Conservation (phyloP, 176 grass and related monocot genomes). For the Typha latifolia region DNA sequence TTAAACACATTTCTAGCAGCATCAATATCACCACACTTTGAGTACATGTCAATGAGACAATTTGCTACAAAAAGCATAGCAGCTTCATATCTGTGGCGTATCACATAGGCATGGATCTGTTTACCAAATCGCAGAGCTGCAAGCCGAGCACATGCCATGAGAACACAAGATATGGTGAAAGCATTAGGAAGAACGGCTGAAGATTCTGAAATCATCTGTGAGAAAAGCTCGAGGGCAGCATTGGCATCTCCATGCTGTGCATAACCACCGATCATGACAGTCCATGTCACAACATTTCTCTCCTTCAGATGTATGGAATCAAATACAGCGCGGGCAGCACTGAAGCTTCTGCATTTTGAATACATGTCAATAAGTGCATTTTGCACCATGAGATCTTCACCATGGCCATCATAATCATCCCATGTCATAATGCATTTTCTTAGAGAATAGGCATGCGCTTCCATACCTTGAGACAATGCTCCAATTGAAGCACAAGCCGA, state of each 20-base stretch:
- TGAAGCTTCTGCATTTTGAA: slow-evolving; percentile 71
- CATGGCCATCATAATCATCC: slow-evolving; percentile 24
- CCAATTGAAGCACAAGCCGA: slow-evolving; percentile 77
- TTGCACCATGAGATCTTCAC: slow-evolving; percentile 61
- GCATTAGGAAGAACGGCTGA: slow-evolving; percentile 45
- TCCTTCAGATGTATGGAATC: slow-evolving; percentile 40
- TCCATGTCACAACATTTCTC: slow-evolving; percentile 80
- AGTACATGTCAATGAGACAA: slow-evolving; percentile 88
- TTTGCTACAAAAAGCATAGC: slow-evolving; percentile 53
- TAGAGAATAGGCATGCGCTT: slow-evolving; percentile 70
- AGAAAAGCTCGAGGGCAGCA: slow-evolving; percentile 58
- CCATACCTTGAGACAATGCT: slow-evolving; percentile 55
- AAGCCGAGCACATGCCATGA: slow-evolving; percentile 85
- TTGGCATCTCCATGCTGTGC: slow-evolving; percentile 70
- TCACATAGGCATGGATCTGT: slow-evolving; percentile 72
- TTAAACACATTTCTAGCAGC: slow-evolving; percentile 65
- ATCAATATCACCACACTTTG: slow-evolving; percentile 62
- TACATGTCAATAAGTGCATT: slow-evolving; percentile 92
- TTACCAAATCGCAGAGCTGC: slow-evolving; percentile 56
- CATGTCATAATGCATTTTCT: slow-evolving; percentile 48
- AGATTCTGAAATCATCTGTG: slow-evolving; percentile 42
- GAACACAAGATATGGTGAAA: slow-evolving; percentile 62
- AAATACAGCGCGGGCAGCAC: slow-evolving; percentile 47
- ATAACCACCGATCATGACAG: slow-evolving; percentile 88
- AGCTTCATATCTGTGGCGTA: slow-evolving; percentile 28